Percentiles rank a stretch among this genome's conserved stretches.
These are phyloP conservation scores for Emergomyces africanus DNA, from an alignment of 2,329 filamentous ascomycete species.

Conservation along the genomic window DNA sequence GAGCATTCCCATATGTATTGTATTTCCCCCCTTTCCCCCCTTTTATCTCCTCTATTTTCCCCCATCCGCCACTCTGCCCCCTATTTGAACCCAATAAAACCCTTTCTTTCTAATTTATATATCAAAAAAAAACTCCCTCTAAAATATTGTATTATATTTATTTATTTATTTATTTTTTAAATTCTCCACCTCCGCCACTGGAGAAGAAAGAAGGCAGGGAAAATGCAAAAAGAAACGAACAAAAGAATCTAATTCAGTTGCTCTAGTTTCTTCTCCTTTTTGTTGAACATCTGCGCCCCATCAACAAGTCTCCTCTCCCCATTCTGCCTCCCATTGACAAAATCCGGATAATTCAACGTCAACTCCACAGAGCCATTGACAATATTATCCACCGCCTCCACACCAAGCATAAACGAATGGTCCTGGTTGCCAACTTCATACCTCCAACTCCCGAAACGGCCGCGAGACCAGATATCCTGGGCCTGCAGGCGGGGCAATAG, in stretches of 20 bases:
- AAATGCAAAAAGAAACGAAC: too few species aligned
- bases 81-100: background rate
- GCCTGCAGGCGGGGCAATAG: slow-evolving; percentile 86
- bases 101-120: background rate
- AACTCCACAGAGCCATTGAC: slow-evolving; percentile 80
- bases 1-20: too few species aligned
- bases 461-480: slow-evolving; percentile 86
- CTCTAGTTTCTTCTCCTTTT: background rate
- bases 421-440: slow-evolving; percentile 98
- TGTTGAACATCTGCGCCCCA: slow-evolving; percentile 10
- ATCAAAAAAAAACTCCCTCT: background rate
- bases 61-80: too few species aligned
- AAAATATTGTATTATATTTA: background rate
- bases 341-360: slow-evolving; percentile 93
- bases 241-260: background rate
- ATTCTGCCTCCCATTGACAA: slow-evolving; percentile 65
- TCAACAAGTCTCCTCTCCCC: slow-evolving; percentile 50
- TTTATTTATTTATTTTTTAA: background rate
- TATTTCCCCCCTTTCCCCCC: too few species aligned
- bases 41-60: too few species aligned
- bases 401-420: slow-evolving; percentile 94
- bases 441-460: slow-evolving; percentile 94
- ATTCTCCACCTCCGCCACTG: background rate
- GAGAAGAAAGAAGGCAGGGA: background rate
- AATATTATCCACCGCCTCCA: slow-evolving; percentile 84